Evolutionary conservation across 225 moss, liverwort and hornwort genomes (phyloP), one percentile per base, ranked within the genome.

Genomic region (Bryum argenteum): DNA sequence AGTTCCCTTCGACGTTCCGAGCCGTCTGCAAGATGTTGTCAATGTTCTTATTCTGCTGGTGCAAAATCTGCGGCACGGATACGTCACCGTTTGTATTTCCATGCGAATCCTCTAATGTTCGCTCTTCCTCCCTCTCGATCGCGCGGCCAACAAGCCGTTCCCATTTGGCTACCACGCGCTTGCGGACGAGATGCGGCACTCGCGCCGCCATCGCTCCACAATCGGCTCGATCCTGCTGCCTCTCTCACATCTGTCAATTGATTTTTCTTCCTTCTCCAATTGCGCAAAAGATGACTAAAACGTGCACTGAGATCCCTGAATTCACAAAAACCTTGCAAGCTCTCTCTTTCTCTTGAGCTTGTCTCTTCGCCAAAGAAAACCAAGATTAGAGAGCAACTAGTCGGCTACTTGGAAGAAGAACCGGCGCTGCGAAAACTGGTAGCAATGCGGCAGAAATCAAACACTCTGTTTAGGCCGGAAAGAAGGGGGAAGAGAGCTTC

Each of bases 1-100:
- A 80, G 8, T 66, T 58, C 5, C 11, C 38, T 65, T 86, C 78
- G 59, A 89, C 72, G 41, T 17, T 67, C 5, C 83, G 79, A 11
- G 86, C 86, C 58, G 79, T 79, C 17, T 81, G 81, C 70, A 89
- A 75, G 69, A 89, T 86, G 45, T 66, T 78, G 42, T 86, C 89
- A 60, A 89, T 86, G 44, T 86, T 89, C 8, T 79, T 86, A 23
- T 86, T 79, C 77, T 86, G 61, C 66, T 80, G 79, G 44, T 76
- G 81, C 59, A 86, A 45, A 72, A 83, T 86, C 74, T 83, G 89
- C 9, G 86, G 86, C n/a, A 86, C 86, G 20, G 74, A 66, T 58
- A 65, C 37, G n/a, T 76, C 75, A 37, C 71, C 52, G 37, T 54
- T 12, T 8, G 39, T 72, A 10, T 74, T 73, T 44, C 65, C 69